Evolutionary conservation across 1,139 yeast species (phyloP).

Genomic region (Blastobotrys ciferrii): DNA sequence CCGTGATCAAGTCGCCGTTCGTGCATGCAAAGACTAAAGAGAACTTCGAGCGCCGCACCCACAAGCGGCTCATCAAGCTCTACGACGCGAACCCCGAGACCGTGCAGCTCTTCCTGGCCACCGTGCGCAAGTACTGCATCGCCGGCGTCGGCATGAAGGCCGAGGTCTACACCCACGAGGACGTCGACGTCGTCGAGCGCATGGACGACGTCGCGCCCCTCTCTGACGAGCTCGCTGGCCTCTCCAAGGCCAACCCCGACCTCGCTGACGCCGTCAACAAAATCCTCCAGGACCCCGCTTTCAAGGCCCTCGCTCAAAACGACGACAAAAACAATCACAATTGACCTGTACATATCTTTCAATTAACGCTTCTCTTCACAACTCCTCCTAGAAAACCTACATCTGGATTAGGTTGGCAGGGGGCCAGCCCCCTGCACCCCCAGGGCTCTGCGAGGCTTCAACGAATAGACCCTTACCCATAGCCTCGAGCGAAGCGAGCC

Average conservation of each 20-base stretch:
- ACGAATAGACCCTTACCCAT: too few species aligned
- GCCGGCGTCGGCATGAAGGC: conserved; percentile 85
- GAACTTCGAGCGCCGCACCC: conserved; percentile 87
- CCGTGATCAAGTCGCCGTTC: conserved; percentile 90
- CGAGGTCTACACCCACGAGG: conserved; percentile 61
- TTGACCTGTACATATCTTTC: background rate
- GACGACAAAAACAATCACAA: background rate
- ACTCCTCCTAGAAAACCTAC: too few species aligned
- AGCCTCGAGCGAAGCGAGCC: too few species aligned
- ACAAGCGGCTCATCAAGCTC: conserved; percentile 66
- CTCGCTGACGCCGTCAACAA: conserved; percentile 73
- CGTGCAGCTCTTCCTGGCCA: conserved; percentile 78
- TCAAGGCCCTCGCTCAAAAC: conserved; percentile 38
- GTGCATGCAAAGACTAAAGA: conserved; percentile 94
- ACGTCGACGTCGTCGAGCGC: conserved; percentile 37
- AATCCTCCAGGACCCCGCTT: conserved; percentile 63
- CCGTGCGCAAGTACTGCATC: conserved; percentile 71
- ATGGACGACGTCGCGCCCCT: conserved; percentile 25
- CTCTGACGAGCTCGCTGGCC: conserved; percentile 9
- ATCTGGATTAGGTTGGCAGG: too few species aligned
- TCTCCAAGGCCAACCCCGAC: conserved; percentile 47
- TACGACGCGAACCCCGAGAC: conserved; percentile 87
- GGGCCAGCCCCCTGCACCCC: too few species aligned
- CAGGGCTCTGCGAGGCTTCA: too few species aligned
- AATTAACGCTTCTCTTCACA: too few species aligned